Base-by-base conservation (phyloP, 2,329 filamentous ascomycete species). In the Talaromyces sp. region DNA sequence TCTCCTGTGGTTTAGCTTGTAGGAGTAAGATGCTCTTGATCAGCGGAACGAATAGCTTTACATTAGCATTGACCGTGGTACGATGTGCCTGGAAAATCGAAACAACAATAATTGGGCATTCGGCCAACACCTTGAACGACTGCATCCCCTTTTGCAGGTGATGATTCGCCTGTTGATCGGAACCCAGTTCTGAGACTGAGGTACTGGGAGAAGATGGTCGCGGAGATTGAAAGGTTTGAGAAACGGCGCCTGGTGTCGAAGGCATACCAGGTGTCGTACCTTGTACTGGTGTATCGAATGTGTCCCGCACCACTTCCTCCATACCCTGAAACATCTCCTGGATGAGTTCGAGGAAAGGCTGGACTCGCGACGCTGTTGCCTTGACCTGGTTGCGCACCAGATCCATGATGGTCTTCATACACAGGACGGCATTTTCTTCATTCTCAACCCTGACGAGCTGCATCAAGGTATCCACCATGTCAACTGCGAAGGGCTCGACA, bases 91-190 rank as follows among this genome's bases (percentile, higher is more conserved):
- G 95, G 76, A 99, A 98, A 69, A 99, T 92, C 3, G 94, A 98
- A 0, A 99, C 95, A 3, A 99, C 95, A 47, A 99, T 98, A 61
- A 99, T 99, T 0, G 95, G 95, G 71, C 95, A 99, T 77, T 99
- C 95, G 1, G 94, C 93, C 4, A 99, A 86, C 27, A 99, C 94
- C 78, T 98, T 99, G 85, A 99, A 99, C 0, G 95, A 99, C 75
- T 97, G 92, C 92, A 97, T 97, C 35, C 95, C 95, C 78, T 92
- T 96, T 63, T 93, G 82, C 39, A 99, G 79, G 58, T 92, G 90
- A 66, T 93, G 88, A 63, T 87, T 88, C 71, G 93, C 90, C 73
- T 94, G 92, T 72, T 92, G 90, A 71, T 97, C 93, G 14, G 88
- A 86, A 6, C 89, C 92, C 60, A 97, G 85, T 68, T 98, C 95